phyloP scores from a whole-genome alignment of 1,284 basidiomycete genomes.

The Cryptococcus sp. region DNA sequence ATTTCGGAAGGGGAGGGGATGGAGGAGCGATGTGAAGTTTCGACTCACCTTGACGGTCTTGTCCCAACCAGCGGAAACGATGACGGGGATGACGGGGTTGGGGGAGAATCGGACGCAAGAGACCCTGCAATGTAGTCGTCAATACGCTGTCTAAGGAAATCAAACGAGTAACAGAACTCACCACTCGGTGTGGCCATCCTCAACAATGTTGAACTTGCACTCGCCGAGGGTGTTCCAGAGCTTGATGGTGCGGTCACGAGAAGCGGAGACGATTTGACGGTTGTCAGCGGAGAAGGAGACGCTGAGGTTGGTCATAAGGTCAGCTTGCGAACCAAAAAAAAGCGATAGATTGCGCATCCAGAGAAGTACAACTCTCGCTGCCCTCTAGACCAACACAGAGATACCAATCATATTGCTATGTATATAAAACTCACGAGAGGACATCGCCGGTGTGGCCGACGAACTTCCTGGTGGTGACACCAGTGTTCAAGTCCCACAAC shows the following conservation, averaged over 20 bases:
- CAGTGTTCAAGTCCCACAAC: constrained; percentile 98
- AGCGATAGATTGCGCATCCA: too few relatives aligned
- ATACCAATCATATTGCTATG: constrained; percentile 18
- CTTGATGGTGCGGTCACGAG: constrained; percentile 96
- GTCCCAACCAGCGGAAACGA: constrained; percentile 99
- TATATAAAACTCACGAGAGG: constrained; percentile 62
- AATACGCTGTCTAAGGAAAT: background rate
- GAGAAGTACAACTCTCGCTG: background rate
- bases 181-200: constrained; percentile 97
- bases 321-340: background rate
- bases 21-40: constrained; percentile 5
- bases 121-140: constrained; percentile 64
- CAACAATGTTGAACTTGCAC: constrained; percentile 99
- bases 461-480: constrained; percentile 90
- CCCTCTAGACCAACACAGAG: background rate
- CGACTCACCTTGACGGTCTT: constrained; percentile 96
- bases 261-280: constrained; percentile 98
- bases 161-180: constrained; percentile 44
- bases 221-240: constrained; percentile 99
- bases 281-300: constrained; percentile 98
- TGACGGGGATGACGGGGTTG: constrained; percentile 96
- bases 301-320: constrained; percentile 17
- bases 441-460: constrained; percentile 98
- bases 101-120: constrained; percentile 99
- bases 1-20: constrained; percentile 42